Base-by-base conservation (phyloP, 768 basidiomycete genomes). In the Naganishia vaughanmartiniae region DNA sequence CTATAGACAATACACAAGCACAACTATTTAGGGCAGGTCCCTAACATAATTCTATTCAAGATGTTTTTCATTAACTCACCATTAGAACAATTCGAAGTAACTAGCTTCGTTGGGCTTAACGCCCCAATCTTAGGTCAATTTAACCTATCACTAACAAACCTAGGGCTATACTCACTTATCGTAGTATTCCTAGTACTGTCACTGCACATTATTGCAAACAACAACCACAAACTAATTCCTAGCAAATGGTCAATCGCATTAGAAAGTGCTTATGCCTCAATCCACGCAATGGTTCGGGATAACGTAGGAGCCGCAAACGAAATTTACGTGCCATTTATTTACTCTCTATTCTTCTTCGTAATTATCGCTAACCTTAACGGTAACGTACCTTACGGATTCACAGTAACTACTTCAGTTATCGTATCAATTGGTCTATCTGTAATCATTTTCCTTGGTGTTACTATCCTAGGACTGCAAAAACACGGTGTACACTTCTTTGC, bases 61-160 rank as follows among this genome's bases (percentile, higher is more conserved):
- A 54, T 54, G 54, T 67, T 67, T 42, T 48, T 69, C 54, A 60
- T 72, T 54, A 63, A 46, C 69, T 76, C 75, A 69, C 75, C 75
- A 67, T 71, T 76, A 76, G 75, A 76, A 60, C 75, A 76, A 66
- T 76, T 76, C 69, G 75, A 76, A 69, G 74, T 73, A 28, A 72
- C 71, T 69, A 73, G 66, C 67, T 72, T 76, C 65, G 65, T 76
- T 53, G 68, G 73, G 48, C 66, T 76, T 70, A 75, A 74, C 69
- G 74, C 76, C 63, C 76, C 76, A 65, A 71, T 76, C 57, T 54
- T 76, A 68, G 76, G 76, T 48, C 65, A 74, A 67, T 73, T 75
- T 72, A 55, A 75, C 67, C 54, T 75, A 71, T 76, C 73, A 69
- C 65, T 76, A 69, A 76, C 73, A 71, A 76, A 75, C 68, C 69